These are phyloP conservation scores for Prunus mume DNA, from an alignment of 306 rosid species.

Conservation along the genomic window DNA sequence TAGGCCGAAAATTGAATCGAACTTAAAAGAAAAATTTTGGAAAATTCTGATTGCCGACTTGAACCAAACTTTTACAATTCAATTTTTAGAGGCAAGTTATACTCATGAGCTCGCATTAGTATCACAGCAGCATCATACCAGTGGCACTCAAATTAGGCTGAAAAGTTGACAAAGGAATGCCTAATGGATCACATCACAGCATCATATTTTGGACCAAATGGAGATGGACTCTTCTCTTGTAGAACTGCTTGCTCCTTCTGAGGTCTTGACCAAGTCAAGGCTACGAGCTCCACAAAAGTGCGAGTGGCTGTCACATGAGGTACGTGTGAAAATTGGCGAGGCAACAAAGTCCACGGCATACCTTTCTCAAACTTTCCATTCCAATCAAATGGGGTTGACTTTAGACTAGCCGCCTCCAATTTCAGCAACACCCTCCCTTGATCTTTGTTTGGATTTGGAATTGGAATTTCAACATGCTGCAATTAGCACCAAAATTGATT, in stretches of 20 bases:
- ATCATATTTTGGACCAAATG: constrained; percentile 68
- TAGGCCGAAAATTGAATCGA: too few species aligned
- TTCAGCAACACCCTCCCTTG: constrained; percentile 44
- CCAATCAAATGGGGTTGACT: constrained; percentile 66
- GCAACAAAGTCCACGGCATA: constrained; percentile 61
- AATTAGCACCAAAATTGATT: neutral
- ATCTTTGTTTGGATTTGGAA: constrained; percentile 54
- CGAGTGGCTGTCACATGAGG: constrained; percentile 76
- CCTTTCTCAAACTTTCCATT: constrained; percentile 61
- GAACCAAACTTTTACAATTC: too few species aligned
- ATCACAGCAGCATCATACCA: constrained; percentile 41
- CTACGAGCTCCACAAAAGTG: constrained; percentile 60
- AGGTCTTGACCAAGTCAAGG: constrained; percentile 57
- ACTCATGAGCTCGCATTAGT: too few species aligned
- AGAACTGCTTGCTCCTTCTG: constrained; percentile 59
- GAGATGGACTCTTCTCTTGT: constrained; percentile 34
- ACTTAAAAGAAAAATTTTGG: too few species aligned
- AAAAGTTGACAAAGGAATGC: constrained; percentile 67
- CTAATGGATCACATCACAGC: constrained; percentile 62
- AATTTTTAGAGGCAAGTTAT: too few species aligned
- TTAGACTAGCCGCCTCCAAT: constrained; percentile 69
- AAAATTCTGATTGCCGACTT: too few species aligned
- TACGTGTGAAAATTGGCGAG: constrained; percentile 61
- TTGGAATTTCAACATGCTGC: constrained; percentile 62
- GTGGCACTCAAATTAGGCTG: constrained; percentile 59